Base-by-base conservation (phyloP, 192 early-diverging fungal species). In the Diversispora epigaea region DNA sequence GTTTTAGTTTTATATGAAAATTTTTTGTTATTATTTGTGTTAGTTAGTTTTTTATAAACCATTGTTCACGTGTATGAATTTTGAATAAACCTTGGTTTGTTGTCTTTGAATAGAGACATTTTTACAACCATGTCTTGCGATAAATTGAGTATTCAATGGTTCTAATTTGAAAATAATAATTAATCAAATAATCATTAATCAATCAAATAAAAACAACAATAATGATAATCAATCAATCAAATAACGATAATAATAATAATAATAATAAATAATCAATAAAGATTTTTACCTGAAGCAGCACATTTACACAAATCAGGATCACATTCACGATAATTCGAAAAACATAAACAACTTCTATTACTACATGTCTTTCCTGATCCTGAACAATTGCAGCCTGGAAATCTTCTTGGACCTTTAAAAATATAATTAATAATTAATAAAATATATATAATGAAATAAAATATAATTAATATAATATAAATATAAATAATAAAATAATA, bases 241-340 rank as follows among this genome's bases (percentile, higher is more conserved):
- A 32, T 32, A 32, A 32, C 2, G 2, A 0, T 32, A 32, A 32
- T 32, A 32, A 32, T 32, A 32, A 32, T 32, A 32, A 32, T 32
- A 32, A 32, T 32, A 32, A 32, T 32, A 32, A 32, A 1, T 32
- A 32, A 32, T 32, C 0, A 32, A 32, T 32, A 32, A 32, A 32
- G 0, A 32, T 32, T 32, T 3, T 52, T 65, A 75, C 73, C 73
- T 43, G 56, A 47, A 52, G 73, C 62, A 41, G 62, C 17, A 41
- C 73, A 75, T 52, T 15, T n/a, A 46, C 73, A 75, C 52, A 75
- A 39, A 64, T 75, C 73, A 7, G 61, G 61, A 41, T 75, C 73
- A 22, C 73, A 75, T 40, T 75, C 73, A 22, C 73, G 73, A 19
- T 75, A 64, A 65, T 75, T 63, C 3, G 60, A 45, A 64, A 64